These are phyloP conservation scores for Solanum paucissectum DNA, from an alignment of 257 asterid genomes.

Conservation along the genomic window DNA sequence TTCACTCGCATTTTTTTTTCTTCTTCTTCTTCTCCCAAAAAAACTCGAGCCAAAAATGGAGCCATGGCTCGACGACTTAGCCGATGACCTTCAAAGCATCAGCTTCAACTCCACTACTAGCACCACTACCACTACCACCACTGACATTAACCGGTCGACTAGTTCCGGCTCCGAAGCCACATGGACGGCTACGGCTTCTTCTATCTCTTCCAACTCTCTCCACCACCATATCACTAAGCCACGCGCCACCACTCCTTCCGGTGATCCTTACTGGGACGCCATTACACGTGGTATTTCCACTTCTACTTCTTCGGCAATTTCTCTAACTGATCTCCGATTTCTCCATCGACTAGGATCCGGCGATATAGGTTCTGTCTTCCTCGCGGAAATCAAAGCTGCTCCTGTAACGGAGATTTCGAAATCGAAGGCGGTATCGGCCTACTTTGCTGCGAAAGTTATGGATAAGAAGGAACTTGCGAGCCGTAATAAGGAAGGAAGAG, in stretches of 20 bases:
- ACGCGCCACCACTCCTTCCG: slow-evolving; percentile 44
- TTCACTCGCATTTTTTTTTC: neutral
- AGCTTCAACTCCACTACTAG: slow-evolving; percentile 84
- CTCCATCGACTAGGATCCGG: slow-evolving; percentile 90
- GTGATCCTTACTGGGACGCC: slow-evolving; percentile 73
- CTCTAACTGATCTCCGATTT: slow-evolving; percentile 79
- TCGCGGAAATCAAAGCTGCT: slow-evolving; percentile 59
- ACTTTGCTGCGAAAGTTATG: slow-evolving; percentile 92
- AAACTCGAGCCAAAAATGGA: slow-evolving; percentile 63
- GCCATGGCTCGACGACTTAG: slow-evolving; percentile 58
- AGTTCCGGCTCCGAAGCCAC: slow-evolving; percentile 80
- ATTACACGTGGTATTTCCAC: slow-evolving; percentile 31
- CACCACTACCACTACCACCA: slow-evolving; percentile 54
- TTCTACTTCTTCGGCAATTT: slow-evolving; percentile 24
- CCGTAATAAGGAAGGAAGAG: slow-evolving; percentile 83
- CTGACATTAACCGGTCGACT: slow-evolving; percentile 79
- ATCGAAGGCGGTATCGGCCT: slow-evolving; percentile 12
- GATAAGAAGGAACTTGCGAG: slow-evolving; percentile 69
- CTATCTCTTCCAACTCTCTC: slow-evolving; percentile 14
- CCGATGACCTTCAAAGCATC: slow-evolving; percentile 86
- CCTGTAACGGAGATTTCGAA: slow-evolving; percentile 11
- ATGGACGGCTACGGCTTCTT: slow-evolving; percentile 53
- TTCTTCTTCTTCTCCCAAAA: neutral
- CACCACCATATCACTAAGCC: slow-evolving; percentile 25
- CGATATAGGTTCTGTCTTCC: slow-evolving; percentile 85